phyloP scores from a whole-genome alignment of 2,329 filamentous ascomycete species.

The Stromatinia cepivora region DNA sequence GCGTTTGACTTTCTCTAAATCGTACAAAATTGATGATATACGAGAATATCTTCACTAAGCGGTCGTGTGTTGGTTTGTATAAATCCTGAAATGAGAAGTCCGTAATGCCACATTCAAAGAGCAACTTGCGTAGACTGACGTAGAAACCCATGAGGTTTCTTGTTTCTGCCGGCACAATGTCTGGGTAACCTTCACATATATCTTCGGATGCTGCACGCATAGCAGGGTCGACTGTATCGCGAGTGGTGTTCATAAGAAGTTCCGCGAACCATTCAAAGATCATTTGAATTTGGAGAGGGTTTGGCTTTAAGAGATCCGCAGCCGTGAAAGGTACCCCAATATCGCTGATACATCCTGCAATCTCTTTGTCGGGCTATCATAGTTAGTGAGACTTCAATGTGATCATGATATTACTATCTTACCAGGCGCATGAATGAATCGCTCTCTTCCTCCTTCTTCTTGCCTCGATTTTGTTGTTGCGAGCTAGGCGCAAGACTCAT shows the following conservation, averaged over 20 bases:
- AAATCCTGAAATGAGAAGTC: constrained; percentile 94
- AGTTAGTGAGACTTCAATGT: constrained; percentile 27
- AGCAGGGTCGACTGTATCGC: constrained; percentile 89
- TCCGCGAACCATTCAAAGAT: constrained; percentile 98
- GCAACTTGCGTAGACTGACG: constrained; percentile 73
- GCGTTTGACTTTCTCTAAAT: constrained; percentile 90
- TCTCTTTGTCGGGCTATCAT: constrained; percentile 64
- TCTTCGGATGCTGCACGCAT: constrained; percentile 93
- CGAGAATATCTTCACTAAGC: constrained; percentile 91
- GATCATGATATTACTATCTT: constrained; percentile 30
- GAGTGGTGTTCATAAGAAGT: constrained; percentile 87
- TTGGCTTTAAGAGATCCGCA: constrained; percentile 88
- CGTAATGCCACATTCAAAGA: constrained; percentile 85
- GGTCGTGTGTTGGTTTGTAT: constrained; percentile 84
- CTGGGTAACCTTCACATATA: constrained; percentile 77
- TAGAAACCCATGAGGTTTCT: constrained; percentile 97
- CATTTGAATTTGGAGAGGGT: constrained; percentile 91
- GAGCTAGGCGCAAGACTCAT: constrained; percentile 53
- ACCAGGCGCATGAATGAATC: constrained; percentile 60
- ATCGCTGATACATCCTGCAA: constrained; percentile 95
- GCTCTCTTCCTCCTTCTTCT: constrained; percentile 58
- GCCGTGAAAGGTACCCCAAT: constrained; percentile 89
- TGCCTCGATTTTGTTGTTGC: constrained; percentile 49
- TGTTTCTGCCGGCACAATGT: constrained; percentile 82
- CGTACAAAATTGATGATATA: constrained; percentile 99